Percentiles rank a stretch among this genome's conserved stretches.
Conservation (phyloP, 2,329 filamentous ascomycete genomes). For the Fusarium multiceps region DNA sequence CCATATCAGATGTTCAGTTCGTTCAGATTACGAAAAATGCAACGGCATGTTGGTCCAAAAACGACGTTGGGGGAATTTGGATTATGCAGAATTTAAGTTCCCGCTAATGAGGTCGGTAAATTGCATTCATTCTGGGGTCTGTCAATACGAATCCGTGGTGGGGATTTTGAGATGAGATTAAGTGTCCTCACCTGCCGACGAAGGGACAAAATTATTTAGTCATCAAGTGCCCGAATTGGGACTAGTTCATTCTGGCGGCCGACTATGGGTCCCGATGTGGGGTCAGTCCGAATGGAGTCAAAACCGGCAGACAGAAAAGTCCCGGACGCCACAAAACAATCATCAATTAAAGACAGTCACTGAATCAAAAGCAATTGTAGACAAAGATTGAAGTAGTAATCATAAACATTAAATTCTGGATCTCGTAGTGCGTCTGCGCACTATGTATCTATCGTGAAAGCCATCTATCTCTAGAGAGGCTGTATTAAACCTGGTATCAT, state of each 20-base stretch:
- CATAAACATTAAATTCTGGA: constrained; percentile 31
- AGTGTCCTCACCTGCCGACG: not conserved
- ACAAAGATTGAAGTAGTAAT: not conserved
- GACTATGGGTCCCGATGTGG: not conserved
- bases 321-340: not conserved
- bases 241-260: not conserved
- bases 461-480: not conserved
- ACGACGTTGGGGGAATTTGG: not conserved
- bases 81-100: not conserved
- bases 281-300: not conserved
- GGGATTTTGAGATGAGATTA: not conserved
- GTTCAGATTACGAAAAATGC: not conserved
- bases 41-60: not conserved
- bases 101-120: not conserved
- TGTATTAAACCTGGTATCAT: not conserved
- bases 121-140: not conserved
- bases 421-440: not conserved
- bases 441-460: constrained; percentile 18
- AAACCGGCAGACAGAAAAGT: not conserved
- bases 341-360: not conserved
- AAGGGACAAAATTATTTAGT: not conserved
- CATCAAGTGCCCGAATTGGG: accelerated
- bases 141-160: not conserved
- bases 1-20: not conserved
- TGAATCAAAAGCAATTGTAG: not conserved